Conservation (phyloP, 2,329 filamentous ascomycete species). For the Chlorencoelia australis region DNA sequence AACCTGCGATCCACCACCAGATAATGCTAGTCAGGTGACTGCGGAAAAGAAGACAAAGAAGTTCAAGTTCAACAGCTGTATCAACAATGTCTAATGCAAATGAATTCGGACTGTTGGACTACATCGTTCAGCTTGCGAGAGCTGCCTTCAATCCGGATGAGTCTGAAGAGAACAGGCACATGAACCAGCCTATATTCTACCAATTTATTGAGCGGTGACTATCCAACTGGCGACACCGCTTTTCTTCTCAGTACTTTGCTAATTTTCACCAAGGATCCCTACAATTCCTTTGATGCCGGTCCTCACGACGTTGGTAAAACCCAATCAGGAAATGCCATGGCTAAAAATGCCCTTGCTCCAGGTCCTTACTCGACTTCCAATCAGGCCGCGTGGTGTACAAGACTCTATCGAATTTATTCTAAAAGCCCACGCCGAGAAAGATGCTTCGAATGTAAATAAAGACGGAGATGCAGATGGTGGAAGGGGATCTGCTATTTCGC, state of each 20-base stretch:
- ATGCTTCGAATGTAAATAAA: constrained; percentile 19
- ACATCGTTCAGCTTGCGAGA: no score
- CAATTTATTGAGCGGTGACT: constrained; percentile 18
- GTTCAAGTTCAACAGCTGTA: no score
- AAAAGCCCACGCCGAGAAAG: constrained; percentile 55
- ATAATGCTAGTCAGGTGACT: no score
- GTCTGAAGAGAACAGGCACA: no score
- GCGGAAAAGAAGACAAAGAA: no score
- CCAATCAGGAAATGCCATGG: constrained; percentile 47
- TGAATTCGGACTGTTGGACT: no score
- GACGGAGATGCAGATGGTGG: constrained; percentile 21
- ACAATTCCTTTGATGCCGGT: constrained; percentile 48
- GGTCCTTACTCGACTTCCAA: constrained; percentile 49
- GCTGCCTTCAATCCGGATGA: no score
- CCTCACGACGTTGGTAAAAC: constrained; percentile 54
- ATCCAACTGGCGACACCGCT: neutral
- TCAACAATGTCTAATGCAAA: no score
- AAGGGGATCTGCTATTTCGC: constrained; percentile 52
- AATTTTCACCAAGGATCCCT: constrained; percentile 27
- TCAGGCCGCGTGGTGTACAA: constrained; percentile 53
- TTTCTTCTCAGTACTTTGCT: constrained; percentile 3
- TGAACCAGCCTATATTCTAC: no score
- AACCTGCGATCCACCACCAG: no score
- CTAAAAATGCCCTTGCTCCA: constrained; percentile 46
- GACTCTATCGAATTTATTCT: constrained; percentile 63